phyloP scores from a whole-genome alignment of 805 yeast genomes.

The Candida morakotiae region DNA sequence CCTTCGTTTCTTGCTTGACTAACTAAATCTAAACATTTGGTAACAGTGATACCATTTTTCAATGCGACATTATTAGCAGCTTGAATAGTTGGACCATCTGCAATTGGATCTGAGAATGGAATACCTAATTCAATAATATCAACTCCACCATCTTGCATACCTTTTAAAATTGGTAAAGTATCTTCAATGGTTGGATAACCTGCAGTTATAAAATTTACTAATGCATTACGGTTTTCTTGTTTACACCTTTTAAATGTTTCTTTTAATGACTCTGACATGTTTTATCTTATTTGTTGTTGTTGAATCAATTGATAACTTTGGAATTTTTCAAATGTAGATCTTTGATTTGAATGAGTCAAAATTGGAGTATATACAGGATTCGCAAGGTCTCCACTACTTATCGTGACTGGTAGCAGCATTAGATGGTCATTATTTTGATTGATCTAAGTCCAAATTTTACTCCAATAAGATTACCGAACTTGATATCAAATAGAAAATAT shows the following conservation, averaged over 20 bases:
- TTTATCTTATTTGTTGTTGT: no score
- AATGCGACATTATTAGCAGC: constrained; percentile 80
- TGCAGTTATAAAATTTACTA: constrained; percentile 90
- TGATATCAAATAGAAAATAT: no score
- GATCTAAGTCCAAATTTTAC: no score
- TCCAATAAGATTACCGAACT: no score
- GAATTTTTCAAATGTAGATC: neutral
- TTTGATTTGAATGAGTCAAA: neutral
- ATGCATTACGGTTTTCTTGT: constrained; percentile 72
- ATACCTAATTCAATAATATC: constrained; percentile 93
- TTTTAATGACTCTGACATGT: constrained; percentile 52
- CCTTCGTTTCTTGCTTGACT: constrained; percentile 75
- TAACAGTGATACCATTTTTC: constrained; percentile 74
- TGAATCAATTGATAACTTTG: neutral
- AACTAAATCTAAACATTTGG: constrained; percentile 66
- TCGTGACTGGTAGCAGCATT: no score
- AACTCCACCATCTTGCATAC: constrained; percentile 92
- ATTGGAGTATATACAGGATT: neutral
- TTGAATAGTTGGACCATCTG: constrained; percentile 98
- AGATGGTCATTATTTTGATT: no score
- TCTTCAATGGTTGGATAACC: constrained; percentile 88
- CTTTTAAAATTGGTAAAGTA: constrained; percentile 80
- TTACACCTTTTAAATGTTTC: constrained; percentile 61
- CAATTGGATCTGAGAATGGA: constrained; percentile 98
- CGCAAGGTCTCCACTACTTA: neutral